phyloP scores from a whole-genome alignment of 2,329 filamentous ascomycete species.

The Tolypocladium inflatum region DNA sequence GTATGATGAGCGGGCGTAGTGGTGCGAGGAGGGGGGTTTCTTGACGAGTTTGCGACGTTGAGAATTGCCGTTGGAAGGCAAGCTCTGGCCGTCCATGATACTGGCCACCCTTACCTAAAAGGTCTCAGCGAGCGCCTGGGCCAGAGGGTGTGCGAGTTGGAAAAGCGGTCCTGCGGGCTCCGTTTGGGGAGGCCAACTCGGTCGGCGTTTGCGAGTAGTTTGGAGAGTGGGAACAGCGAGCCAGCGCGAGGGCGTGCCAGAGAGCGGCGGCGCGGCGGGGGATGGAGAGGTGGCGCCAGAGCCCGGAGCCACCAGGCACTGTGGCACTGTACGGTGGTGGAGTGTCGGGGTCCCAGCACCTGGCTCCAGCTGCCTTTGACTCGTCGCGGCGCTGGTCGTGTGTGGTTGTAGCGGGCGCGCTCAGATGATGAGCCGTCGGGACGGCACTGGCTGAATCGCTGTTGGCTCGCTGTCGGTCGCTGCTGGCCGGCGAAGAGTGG shows the following conservation, averaged over 20 bases:
- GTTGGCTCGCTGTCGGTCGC: neutral
- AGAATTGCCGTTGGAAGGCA: constrained; percentile 34
- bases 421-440: constrained; percentile 1
- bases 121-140: constrained; percentile 9
- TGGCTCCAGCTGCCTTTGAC: neutral
- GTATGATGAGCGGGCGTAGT: constrained; percentile 27
- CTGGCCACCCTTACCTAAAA: constrained; percentile 14
- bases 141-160: constrained; percentile 7
- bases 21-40: constrained; percentile 44
- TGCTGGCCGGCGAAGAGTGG: neutral
- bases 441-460: neutral
- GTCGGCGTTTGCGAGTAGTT: neutral
- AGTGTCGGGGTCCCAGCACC: neutral
- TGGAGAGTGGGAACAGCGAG: constrained; percentile 4
- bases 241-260: constrained; percentile 5
- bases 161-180: constrained; percentile 7
- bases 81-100: constrained; percentile 39
- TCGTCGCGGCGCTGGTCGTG: neutral
- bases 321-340: neutral
- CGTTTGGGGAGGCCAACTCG: constrained; percentile 1
- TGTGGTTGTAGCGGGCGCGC: neutral
- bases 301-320: neutral
- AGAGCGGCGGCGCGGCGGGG: neutral
- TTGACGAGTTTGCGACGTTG: constrained; percentile 55
- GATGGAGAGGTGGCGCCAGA: neutral